Percentiles rank a stretch among this genome's conserved stretches.
Conservation (phyloP, 2,329 filamentous ascomycete species). For the Calonectria pauciramosa region DNA sequence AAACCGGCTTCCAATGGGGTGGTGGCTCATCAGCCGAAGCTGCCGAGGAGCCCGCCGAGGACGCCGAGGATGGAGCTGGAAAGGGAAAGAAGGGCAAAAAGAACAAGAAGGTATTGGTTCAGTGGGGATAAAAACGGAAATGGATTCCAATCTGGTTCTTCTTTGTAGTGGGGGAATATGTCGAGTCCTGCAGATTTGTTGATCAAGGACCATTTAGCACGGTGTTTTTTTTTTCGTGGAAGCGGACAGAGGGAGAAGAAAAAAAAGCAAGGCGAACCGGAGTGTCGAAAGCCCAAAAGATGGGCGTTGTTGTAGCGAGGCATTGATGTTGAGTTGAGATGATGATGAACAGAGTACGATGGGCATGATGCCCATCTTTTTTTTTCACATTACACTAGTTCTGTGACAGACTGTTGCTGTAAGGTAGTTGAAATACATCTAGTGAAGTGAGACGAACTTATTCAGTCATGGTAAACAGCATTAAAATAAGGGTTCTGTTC, state of each 20-base stretch:
- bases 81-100: constrained; percentile 71
- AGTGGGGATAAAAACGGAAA: constrained; percentile 65
- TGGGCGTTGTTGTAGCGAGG: background rate
- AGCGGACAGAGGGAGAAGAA: background rate
- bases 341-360: background rate
- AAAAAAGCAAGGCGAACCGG: background rate
- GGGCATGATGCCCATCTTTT: background rate
- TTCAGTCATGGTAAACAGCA: background rate
- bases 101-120: constrained; percentile 73
- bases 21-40: constrained; percentile 44
- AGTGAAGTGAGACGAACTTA: background rate
- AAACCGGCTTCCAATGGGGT: constrained; percentile 69
- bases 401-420: background rate
- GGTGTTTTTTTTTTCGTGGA: background rate
- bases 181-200: background rate
- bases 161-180: background rate
- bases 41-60: constrained; percentile 42
- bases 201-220: background rate
- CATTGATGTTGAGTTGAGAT: background rate
- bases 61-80: constrained; percentile 46
- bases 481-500: background rate
- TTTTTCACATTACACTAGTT: too few species aligned
- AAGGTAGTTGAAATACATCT: background rate
- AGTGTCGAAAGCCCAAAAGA: background rate
- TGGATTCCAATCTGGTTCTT: background rate